A percentile compares a stretch with the other conserved stretches of the same genome.
Evolutionary conservation across 1,139 yeast genomes (phyloP).

Genomic region (Maudiozyma humilis): DNA sequence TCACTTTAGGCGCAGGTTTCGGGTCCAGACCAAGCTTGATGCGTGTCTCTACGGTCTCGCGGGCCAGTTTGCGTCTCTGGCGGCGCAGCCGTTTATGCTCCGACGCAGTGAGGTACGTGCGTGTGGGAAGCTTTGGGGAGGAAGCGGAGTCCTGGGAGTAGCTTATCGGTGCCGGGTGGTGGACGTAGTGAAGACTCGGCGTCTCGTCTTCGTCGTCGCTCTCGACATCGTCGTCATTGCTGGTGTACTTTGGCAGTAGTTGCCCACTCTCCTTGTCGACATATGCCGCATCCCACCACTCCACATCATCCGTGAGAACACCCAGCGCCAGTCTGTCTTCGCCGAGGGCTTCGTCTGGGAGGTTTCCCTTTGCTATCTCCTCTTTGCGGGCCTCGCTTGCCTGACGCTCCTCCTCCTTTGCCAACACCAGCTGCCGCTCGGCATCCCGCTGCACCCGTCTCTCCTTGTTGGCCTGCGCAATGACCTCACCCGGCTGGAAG

Average conservation of each 20-base stretch:
- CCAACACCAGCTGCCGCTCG: background rate
- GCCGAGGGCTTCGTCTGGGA: conserved; percentile 20
- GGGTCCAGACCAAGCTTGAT: conserved; percentile 76
- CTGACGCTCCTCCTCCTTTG: conserved; percentile 6
- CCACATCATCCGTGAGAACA: conserved; percentile 16
- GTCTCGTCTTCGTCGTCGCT: conserved; percentile 20
- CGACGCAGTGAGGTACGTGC: conserved; percentile 60
- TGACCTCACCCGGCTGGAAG: conserved; percentile 22
- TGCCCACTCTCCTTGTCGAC: conserved; percentile 10
- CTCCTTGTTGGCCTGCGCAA: conserved; percentile 12
- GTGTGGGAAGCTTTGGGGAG: conserved; percentile 41
- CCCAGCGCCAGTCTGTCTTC: conserved; percentile 20
- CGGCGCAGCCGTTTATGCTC: conserved; percentile 71
- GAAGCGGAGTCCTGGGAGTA: background rate
- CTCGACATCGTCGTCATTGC: conserved; percentile 8
- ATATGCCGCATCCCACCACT: conserved; percentile 31
- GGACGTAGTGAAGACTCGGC: conserved; percentile 43
- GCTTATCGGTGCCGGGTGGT: conserved; percentile 67
- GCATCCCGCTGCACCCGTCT: conserved; percentile 8
- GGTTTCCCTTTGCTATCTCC: conserved; percentile 19
- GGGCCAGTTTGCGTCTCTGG: conserved; percentile 55
- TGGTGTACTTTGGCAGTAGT: conserved; percentile 17
- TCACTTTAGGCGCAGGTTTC: conserved; percentile 85
- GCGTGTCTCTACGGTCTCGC: conserved; percentile 68
- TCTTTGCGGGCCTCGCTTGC: conserved; percentile 6